phyloP scores from a whole-genome alignment of 306 rosid genomes.

The Prinsepia uniflora region DNA sequence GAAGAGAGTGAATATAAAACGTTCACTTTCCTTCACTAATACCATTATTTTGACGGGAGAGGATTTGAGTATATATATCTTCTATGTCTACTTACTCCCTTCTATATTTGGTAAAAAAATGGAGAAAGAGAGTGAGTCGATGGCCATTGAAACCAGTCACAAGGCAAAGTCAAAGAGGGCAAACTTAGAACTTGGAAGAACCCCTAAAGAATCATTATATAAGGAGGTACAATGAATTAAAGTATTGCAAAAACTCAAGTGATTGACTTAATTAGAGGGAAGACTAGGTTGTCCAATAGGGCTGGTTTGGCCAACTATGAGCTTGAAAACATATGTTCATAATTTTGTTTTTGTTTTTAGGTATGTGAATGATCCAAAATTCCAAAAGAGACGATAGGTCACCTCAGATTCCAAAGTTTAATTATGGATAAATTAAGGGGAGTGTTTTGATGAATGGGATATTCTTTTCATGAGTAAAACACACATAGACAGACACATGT shows the following conservation, averaged over 20 bases:
- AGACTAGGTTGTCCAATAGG: constrained; percentile 1
- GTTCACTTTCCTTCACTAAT: no score
- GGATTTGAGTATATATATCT: no score
- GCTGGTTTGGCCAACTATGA: constrained; percentile 10
- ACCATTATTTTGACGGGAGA: no score
- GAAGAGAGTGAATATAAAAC: no score
- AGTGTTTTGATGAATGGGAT: constrained; percentile 13
- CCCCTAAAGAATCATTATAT: background rate
- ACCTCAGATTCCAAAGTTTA: constrained; percentile 40
- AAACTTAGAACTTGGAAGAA: background rate
- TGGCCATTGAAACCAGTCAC: background rate
- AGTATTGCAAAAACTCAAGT: background rate
- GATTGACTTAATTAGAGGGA: constrained; percentile 8
- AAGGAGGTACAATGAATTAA: background rate
- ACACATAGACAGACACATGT: background rate
- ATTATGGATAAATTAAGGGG: constrained; percentile 1
- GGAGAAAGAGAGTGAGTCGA: no score
- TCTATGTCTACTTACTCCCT: no score
- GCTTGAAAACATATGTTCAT: background rate
- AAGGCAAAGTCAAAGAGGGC: background rate
- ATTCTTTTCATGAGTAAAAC: constrained; percentile 17
- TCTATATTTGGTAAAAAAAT: no score
- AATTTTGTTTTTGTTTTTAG: background rate
- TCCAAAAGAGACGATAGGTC: background rate
- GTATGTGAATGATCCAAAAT: constrained; percentile 3